Evolutionary conservation across 2,329 filamentous ascomycete species (phyloP), one percentile per base, ranked within the genome.

Genomic region (Teratosphaeria nubilosa): DNA sequence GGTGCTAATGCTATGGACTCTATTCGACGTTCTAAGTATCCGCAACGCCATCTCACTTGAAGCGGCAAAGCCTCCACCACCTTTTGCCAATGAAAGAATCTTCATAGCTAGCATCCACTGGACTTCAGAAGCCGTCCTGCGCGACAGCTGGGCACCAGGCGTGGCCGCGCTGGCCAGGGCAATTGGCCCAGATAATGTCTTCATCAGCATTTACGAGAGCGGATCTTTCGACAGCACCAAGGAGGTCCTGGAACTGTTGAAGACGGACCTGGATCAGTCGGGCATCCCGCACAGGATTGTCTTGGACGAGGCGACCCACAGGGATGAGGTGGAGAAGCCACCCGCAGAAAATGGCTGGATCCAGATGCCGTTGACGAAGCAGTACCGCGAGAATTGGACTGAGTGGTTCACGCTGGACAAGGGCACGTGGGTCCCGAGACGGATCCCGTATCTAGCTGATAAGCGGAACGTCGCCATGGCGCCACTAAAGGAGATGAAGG

Each of bases 81-180:
- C 58, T 22, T 61, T 68, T 11, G 61, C 62, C 4, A 60, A 22
- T 45, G 64, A 71, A 58, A 66, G 63, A 51, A 79, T 90, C 61
- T 90, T 83, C 73, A 87, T 90, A 60, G 82, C 85, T 4, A 82
- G 82, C 60, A 82, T 86, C 68, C 85, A 87, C 66, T 88, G 85
- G 78, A 88, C 87, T 65, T 82, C 82, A 62, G 86, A 81, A 59
- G 68, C 70, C 1, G 74, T 88, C 25, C 76, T 90, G 1, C 77
- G 80, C 7, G 74, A 75, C 5, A 79, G 85, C 64, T 90, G 86
- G 86, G 84, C 79, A 61, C 71, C 77, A 5, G 83, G 83, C 0
- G 74, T 90, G 2, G 59, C 86, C 6, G 74, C 79, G 1, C 73
- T 90, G 22, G 77, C 81, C 5, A 73, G 78, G 52, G 73, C 76